Evolutionary conservation across 169 alveolate genomes (phyloP), one percentile per base, ranked within the genome.

Genomic region (Eimeria tenella): DNA sequence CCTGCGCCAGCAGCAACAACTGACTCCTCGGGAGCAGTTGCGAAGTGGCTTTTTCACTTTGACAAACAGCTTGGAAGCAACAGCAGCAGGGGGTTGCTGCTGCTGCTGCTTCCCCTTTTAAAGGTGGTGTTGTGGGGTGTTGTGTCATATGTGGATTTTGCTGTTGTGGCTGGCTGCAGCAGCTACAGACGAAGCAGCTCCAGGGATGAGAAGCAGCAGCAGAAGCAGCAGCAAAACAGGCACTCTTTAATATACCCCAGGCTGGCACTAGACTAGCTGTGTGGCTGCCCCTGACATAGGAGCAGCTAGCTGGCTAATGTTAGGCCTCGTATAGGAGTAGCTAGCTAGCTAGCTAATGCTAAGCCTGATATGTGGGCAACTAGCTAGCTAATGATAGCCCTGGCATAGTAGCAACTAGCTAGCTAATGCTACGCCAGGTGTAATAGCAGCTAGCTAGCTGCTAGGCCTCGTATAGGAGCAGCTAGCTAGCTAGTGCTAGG

Each of bases 81-180:
- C 42, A 2, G 42, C 42, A 31, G 42, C 4, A 2, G 25, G 63
- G 25, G 21, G 50, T 71, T 21, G 53, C 17, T 71, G 82, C 13
- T 74, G 84, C 62, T 74, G 84, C 62, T 42, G 84, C 84, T 74
- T 52, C 63, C 42, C 60, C 63, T 42, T 9, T n/a, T 74, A 0
- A 6, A 25, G 63, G 23, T 74, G 84, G 60, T 70, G 79, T n/a
- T 1, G 49, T 5, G 10, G 21, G 19, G 21, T 6, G 21, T 42
- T 52, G 52, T 52, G 8, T 42, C 79, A 9, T 63, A 5, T 11
- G 73, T 6, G 21, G 5, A 31, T 0, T 15, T 6, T n/a, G 21
- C 21, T 15, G 0, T 52, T 23, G n/a, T 23, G n/a, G 7, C 53
- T 11, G 0, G 79, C 79, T 10, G 79, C 79, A 21, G 79, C 79